phyloP scores from a whole-genome alignment of 257 asterid genomes.

The Nicotiana knightiana region DNA sequence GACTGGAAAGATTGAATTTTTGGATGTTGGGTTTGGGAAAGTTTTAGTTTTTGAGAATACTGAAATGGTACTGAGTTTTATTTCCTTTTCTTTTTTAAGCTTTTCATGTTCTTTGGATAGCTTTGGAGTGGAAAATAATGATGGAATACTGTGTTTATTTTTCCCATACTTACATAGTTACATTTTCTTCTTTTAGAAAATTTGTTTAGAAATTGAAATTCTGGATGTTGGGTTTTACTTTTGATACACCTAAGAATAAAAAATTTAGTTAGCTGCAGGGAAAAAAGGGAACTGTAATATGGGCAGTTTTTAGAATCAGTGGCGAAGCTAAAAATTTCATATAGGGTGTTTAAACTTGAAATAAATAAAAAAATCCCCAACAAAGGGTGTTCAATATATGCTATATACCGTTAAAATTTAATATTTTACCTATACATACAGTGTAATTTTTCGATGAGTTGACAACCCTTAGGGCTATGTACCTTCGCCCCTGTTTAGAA shows the following conservation, averaged over 20 bases:
- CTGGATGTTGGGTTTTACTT: not conserved
- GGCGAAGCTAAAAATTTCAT: too few relatives aligned
- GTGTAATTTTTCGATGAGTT: too few relatives aligned
- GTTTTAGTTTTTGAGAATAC: not conserved
- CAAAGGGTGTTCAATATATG: too few relatives aligned
- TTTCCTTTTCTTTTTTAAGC: not conserved
- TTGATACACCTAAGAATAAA: not conserved
- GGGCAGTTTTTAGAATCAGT: not conserved
- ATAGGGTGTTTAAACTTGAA: too few relatives aligned
- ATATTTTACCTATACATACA: too few relatives aligned
- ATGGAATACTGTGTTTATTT: not conserved
- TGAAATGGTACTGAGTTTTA: not conserved
- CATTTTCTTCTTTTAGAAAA: not conserved
- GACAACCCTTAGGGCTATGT: too few relatives aligned
- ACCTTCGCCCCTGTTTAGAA: not conserved
- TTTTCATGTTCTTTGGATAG: not conserved
- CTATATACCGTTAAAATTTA: too few relatives aligned
- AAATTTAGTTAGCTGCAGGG: not conserved
- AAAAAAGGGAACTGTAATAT: not conserved
- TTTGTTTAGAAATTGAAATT: not conserved
- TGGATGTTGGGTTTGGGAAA: not conserved
- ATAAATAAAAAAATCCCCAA: too few relatives aligned
- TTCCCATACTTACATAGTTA: not conserved
- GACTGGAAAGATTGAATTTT: not conserved
- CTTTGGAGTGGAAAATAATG: not conserved